phyloP scores from a whole-genome alignment of 2,329 filamentous ascomycete genomes.

The Aureobasidium uvarum region DNA sequence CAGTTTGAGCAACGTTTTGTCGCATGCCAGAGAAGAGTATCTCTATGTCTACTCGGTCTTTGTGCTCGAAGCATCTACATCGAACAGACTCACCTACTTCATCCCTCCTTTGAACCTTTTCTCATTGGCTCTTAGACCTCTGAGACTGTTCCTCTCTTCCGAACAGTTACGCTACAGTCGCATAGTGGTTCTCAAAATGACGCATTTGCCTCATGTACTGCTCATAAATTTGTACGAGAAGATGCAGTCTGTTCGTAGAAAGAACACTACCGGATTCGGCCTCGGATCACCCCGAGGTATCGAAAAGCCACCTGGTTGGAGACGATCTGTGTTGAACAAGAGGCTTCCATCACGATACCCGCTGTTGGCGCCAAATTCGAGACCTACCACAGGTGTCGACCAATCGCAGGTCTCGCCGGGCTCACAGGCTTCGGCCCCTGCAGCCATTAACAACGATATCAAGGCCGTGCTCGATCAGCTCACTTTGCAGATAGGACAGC shows the following conservation, averaged over 20 bases:
- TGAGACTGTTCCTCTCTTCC: conserved; percentile 65
- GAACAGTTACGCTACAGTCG: conserved; percentile 62
- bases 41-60: conserved; percentile 72
- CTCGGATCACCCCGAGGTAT: conserved; percentile 14
- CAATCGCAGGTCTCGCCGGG: conserved; percentile 4
- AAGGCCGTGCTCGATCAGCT: conserved; percentile 32
- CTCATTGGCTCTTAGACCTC: conserved; percentile 68
- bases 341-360: conserved; percentile 34
- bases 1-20: conserved; percentile 64
- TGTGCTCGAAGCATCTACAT: conserved; percentile 53
- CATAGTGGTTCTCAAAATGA: conserved; percentile 59
- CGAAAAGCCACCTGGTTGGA: conserved; percentile 24
- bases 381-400: conserved; percentile 21
- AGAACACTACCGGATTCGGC: conserved; percentile 8
- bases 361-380: conserved; percentile 30
- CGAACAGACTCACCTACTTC: conserved; percentile 51
- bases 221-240: conserved; percentile 67
- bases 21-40: conserved; percentile 69
- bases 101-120: conserved; percentile 63
- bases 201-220: conserved; percentile 66
- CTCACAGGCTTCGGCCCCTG: conserved; percentile 3
- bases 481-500: conserved; percentile 42
- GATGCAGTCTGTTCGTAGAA: conserved; percentile 8
- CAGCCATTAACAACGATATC: conserved; percentile 12
- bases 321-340: conserved; percentile 25